phyloP scores from a whole-genome alignment of 345 rosid genomes.

The Raphanus raphanistrum region DNA sequence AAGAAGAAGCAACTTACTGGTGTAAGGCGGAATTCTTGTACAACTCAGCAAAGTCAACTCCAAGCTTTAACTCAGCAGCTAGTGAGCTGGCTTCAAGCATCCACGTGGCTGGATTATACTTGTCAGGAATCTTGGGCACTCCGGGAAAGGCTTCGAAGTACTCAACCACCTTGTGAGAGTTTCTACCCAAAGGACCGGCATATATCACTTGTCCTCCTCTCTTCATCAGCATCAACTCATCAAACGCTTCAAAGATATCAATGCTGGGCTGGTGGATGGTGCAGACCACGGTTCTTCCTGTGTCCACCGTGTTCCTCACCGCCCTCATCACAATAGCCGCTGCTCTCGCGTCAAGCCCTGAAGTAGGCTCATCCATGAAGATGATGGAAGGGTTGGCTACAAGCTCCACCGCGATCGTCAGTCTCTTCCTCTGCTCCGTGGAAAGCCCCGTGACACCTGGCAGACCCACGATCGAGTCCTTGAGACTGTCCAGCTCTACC shows the following conservation, averaged over 20 bases:
- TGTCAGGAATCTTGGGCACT: slow-evolving; percentile 62
- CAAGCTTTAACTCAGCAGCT: slow-evolving; percentile 64
- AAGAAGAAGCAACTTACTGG: slow-evolving; percentile 44
- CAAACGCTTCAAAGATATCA: slow-evolving; percentile 80
- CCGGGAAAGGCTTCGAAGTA: slow-evolving; percentile 73
- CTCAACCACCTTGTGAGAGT: slow-evolving; percentile 66
- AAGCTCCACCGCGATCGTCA: slow-evolving; percentile 34
- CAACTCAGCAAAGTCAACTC: slow-evolving; percentile 65
- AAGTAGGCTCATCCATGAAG: slow-evolving; percentile 58
- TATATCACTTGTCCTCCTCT: slow-evolving; percentile 84
- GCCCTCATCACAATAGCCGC: slow-evolving; percentile 85
- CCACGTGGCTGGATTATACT: slow-evolving; percentile 83
- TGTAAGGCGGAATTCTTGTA: slow-evolving; percentile 55
- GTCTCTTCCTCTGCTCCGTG: slow-evolving; percentile 77
- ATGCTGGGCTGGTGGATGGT: slow-evolving; percentile 15
- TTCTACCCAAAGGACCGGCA: slow-evolving; percentile 60
- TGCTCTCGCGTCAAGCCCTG: slow-evolving; percentile 84
- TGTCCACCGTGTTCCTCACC: slow-evolving; percentile 11
- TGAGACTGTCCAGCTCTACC: slow-evolving; percentile 57
- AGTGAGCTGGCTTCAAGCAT: slow-evolving; percentile 83
- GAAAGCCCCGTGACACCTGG: slow-evolving; percentile 74
- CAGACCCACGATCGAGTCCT: slow-evolving; percentile 60
- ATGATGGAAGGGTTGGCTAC: slow-evolving; percentile 18
- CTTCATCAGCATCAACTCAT: slow-evolving; percentile 76
- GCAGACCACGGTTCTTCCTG: slow-evolving; percentile 10